Evolutionary conservation across 2,329 filamentous ascomycete species (phyloP).

Genomic region (Annulohypoxylon truncatum): DNA sequence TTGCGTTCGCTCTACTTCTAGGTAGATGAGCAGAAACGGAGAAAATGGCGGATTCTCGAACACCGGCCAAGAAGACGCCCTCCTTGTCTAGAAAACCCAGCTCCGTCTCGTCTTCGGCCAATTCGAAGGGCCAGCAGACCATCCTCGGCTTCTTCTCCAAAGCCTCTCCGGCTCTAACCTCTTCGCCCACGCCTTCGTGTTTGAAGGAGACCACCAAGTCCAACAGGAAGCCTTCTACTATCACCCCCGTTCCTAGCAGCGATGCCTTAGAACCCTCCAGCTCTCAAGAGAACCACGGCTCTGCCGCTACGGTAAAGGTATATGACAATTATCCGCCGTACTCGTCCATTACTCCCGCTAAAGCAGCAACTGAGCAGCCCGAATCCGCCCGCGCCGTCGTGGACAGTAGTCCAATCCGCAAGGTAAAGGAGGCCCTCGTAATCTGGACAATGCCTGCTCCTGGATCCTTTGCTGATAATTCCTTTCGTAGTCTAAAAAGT

Average conservation of each 20-base stretch:
- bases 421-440: constrained; percentile 64
- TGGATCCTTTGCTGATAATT: background rate
- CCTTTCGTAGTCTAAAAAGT: constrained; percentile 60
- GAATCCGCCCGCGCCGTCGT: constrained; percentile 55
- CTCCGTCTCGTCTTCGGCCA: constrained; percentile 57
- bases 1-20: background rate
- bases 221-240: constrained; percentile 56
- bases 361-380: constrained; percentile 56
- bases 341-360: constrained; percentile 57
- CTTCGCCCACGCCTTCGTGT: constrained; percentile 52
- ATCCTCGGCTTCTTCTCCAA: constrained; percentile 86
- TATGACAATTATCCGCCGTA: constrained; percentile 61
- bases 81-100: constrained; percentile 59
- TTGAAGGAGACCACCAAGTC: constrained; percentile 62
- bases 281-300: constrained; percentile 73
- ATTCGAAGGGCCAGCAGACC: constrained; percentile 75
- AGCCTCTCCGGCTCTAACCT: constrained; percentile 52
- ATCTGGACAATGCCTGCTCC: background rate
- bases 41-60: constrained; percentile 48
- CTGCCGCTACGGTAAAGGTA: constrained; percentile 59
- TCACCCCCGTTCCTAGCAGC: constrained; percentile 85
- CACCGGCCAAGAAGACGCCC: constrained; percentile 54
- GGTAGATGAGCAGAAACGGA: background rate
- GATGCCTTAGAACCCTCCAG: constrained; percentile 75
- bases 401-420: constrained; percentile 80